Evolutionary conservation across 225 moss, liverwort and hornwort genomes (phyloP), one percentile per base, ranked within the genome.

Genomic region (Physcomitrellopsis africana): DNA sequence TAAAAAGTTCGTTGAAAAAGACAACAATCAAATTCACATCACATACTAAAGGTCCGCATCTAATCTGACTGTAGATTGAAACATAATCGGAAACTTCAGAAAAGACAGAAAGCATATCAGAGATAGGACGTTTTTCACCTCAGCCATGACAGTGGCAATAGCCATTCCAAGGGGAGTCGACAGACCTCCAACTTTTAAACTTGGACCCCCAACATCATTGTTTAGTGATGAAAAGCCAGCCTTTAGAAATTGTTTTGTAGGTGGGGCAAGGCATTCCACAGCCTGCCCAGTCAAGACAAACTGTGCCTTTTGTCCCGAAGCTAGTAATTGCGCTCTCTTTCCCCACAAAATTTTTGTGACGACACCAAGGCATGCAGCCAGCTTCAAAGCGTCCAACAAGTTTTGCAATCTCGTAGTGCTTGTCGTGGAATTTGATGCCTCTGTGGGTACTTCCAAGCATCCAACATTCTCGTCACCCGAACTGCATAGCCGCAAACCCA

Each of bases 101-200:
- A 55, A 62, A 19, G 43, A 18, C 24, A 65, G n/a, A 80, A 9
- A 65, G 68, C 6, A 15, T 51, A 29, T 14, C 15, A 63, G 51
- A 23, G 22, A 27, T 10, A 75, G 41, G 54, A 63, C 16, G 42
- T 47, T 68, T 37, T 72, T 32, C 71, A 92, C 92, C 91, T 97
- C 92, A 51, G 81, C 84, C 72, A 97, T 87, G 67, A 97, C 94
- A 49, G 90, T 91, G 11, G 92, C 94, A 56, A 97, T 88, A 54
- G 96, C 94, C 92, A 87, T 90, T 47, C 94, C 94, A 37, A 97
- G 82, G 15, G 91, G 88, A 5, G 85, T 84, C 14, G 94, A 77
- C 76, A 89, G 67, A 76, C 77, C 80, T 73, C 84, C 84, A 17
- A 80, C 86, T 72, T 47, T 84, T 37, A 87, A 82, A 67, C 59